Evolutionary conservation across 1,284 basidiomycete species (phyloP), one percentile per base, ranked within the genome.

Genomic region (Pseudozyma flocculosa): DNA sequence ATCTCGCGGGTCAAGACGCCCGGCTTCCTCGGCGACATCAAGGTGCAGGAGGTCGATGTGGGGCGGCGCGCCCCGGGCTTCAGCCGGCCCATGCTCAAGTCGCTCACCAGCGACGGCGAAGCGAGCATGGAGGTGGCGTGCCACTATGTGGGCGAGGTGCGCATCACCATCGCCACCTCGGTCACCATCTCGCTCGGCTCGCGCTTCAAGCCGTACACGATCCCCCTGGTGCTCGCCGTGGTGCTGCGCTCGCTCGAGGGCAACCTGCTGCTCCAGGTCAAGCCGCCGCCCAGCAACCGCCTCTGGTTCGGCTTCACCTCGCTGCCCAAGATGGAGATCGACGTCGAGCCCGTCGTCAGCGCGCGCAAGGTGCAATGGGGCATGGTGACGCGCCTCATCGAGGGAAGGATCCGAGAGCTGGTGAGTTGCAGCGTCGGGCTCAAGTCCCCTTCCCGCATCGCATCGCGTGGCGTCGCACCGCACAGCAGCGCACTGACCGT

Each of bases 251-350:
- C 90, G 68, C 80, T 98, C 21, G 90, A 95, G 67, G 94, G 94
- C 17, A 94, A 95, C 74, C 76, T 97, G 42, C 81, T 93, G 19
- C 81, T 97, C 68, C 89, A 89, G 75, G 86, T 97, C 68, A 98
- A 97, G 78, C 85, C 87, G n/a, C 92, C 95, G 11, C 95, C 95
- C 1, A 91, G 88, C 73, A 94, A 89, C 76, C 88, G 94, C 30
- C 84, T 98, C 50, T 98, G 94, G 95, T 98, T 93, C 79, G 92
- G 90, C 1, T 98, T 98, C 78, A 95, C 92, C n/a, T 83, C 88
- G 60, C 85, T 86, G 79, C 94, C 95, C 0, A 86, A 86, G 75
- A 88, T 97, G 84, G 88, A 90, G 23, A 80, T 97, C 67, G 85
- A 87, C 61, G 88, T 97, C 49, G 88, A 93, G 78, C 93, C 94